phyloP scores from a whole-genome alignment of 192 early-diverging fungal genomes.

The Coemansia aciculifera region DNA sequence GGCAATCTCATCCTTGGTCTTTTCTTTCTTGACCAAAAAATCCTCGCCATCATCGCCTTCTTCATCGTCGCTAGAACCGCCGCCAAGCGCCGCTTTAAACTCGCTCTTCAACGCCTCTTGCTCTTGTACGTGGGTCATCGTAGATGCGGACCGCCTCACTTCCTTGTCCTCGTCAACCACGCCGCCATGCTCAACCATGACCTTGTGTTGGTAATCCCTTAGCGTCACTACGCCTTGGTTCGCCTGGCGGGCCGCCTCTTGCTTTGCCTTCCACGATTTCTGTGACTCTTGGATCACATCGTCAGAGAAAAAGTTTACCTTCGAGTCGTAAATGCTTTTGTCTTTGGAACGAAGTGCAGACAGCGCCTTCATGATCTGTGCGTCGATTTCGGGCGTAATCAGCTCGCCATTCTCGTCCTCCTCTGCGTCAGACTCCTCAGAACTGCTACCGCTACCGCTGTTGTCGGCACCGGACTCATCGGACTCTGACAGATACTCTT shows the following conservation, averaged over 20 bases:
- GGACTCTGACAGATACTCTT: constrained; percentile 36
- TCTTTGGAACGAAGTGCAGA: constrained; percentile 73
- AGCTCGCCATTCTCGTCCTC: constrained; percentile 81
- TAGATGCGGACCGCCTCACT: constrained; percentile 2
- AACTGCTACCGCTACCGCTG: constrained; percentile 35
- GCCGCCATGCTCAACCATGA: constrained; percentile 54
- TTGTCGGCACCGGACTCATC: constrained; percentile 22
- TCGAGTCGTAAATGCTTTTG: constrained; percentile 79
- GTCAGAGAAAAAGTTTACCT: constrained; percentile 73
- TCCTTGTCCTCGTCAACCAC: constrained; percentile 51
- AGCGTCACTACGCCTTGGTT: constrained; percentile 58
- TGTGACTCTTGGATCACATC: constrained; percentile 40
- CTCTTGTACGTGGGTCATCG: constrained; percentile 77
- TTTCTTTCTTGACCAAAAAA: constrained; percentile 72
- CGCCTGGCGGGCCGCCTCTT: constrained; percentile 25
- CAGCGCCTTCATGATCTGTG: constrained; percentile 92
- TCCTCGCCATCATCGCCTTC: constrained; percentile 66
- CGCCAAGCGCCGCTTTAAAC: constrained; percentile 65
- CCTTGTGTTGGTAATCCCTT: constrained; percentile 83
- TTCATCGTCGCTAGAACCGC: constrained; percentile 33
- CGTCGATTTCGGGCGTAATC: constrained; percentile 86
- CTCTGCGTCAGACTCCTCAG: constrained; percentile 63
- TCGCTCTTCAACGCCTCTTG: constrained; percentile 76
- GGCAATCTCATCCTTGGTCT: constrained; percentile 73
- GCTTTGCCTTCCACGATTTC: constrained; percentile 41